Conservation (phyloP, 2,329 filamentous ascomycete species). For the Colletotrichum sp. region DNA sequence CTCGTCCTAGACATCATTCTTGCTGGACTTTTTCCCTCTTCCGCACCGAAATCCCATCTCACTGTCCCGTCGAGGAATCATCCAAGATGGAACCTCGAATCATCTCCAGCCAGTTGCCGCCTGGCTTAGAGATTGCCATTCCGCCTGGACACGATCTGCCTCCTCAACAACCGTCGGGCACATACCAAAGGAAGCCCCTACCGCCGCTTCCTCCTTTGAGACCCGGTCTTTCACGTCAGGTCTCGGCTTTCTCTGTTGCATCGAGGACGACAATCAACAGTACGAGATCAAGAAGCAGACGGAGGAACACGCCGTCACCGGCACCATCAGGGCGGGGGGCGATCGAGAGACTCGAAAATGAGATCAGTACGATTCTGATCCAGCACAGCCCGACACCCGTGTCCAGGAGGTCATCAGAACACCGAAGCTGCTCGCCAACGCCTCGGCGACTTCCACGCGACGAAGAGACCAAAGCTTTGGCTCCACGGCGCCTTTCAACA, state of each 20-base stretch:
- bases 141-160: constrained; percentile 22
- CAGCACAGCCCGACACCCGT: constrained; percentile 6
- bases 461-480: background rate
- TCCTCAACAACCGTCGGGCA: constrained; percentile 16
- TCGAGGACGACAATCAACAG: background rate
- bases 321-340: background rate
- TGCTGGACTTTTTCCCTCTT: background rate
- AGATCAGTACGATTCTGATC: constrained; percentile 11
- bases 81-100: constrained; percentile 13
- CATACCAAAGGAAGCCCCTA: constrained; percentile 29
- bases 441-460: background rate
- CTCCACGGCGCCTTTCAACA: constrained; percentile 8
- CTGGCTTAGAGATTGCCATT: constrained; percentile 23
- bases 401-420: background rate
- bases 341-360: constrained; percentile 2
- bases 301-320: background rate
- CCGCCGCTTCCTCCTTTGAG: constrained; percentile 25
- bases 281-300: constrained; percentile 9
- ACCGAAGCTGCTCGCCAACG: constrained; percentile 11
- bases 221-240: background rate
- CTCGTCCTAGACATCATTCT: background rate
- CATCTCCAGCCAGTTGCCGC: constrained; percentile 11
- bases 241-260: constrained; percentile 4
- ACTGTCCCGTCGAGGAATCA: background rate
- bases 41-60: background rate